Evolutionary conservation across 345 rosid genomes (phyloP).

Genomic region (Camelina hispida): DNA sequence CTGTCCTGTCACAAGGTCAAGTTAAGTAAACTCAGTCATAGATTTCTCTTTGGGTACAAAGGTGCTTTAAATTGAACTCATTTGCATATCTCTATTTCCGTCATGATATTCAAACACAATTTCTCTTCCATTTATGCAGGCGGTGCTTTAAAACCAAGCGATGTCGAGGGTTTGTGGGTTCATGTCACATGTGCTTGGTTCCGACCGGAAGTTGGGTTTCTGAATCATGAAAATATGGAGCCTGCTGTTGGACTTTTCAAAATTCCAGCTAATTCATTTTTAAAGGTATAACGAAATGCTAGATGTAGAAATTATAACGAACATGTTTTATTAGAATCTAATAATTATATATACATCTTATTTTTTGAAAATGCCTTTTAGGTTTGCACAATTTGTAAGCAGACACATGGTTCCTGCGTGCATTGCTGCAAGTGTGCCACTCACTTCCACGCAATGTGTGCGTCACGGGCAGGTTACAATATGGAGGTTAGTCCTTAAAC

Average conservation of each 20-base stretch:
- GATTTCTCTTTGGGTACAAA: slow-evolving; percentile 12
- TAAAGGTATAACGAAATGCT: slow-evolving; percentile 63
- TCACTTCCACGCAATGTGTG: slow-evolving; percentile 84
- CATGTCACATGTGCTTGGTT: slow-evolving; percentile 99
- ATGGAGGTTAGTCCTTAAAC: slow-evolving; percentile 74
- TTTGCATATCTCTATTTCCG: slow-evolving; percentile 1
- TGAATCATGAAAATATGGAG: slow-evolving; percentile 87
- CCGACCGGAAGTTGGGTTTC: slow-evolving; percentile 87
- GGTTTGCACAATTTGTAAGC: slow-evolving; percentile 73
- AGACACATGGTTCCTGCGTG: slow-evolving; percentile 81
- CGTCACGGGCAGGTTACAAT: slow-evolving; percentile 79
- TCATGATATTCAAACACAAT: slow-evolving; percentile 14
- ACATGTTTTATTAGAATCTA: not conserved
- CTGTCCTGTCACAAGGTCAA: slow-evolving; percentile 14
- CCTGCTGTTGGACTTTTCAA: slow-evolving; percentile 85
- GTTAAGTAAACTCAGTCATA: slow-evolving; percentile 7
- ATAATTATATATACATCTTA: slow-evolving; percentile 2
- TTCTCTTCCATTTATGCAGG: slow-evolving; percentile 52
- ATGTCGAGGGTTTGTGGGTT: slow-evolving; percentile 76
- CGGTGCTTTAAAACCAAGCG: slow-evolving; percentile 95
- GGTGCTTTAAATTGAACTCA: not conserved
- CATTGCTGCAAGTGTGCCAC: slow-evolving; percentile 95
- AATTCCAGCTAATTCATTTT: slow-evolving; percentile 80
- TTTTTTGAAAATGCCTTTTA: slow-evolving; percentile 46
- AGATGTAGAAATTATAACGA: slow-evolving; percentile 13